Conservation (phyloP, 2,329 filamentous ascomycete species). For the Seiridium unicorne region DNA sequence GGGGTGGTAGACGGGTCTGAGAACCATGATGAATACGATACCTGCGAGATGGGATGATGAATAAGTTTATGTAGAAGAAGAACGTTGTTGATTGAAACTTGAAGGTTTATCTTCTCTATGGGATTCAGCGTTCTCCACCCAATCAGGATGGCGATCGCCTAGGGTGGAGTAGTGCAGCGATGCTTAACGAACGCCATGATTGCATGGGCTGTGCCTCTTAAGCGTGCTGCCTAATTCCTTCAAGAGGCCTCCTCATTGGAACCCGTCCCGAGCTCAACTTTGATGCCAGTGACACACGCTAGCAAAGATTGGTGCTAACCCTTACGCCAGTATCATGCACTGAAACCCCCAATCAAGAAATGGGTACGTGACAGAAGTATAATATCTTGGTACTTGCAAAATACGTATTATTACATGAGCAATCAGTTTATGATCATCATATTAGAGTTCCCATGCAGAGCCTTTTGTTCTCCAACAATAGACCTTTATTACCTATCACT, state of each 20-base stretch:
- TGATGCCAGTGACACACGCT: neutral
- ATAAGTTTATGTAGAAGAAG: neutral
- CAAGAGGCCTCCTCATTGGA: slow-evolving; percentile 1
- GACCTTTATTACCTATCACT: no score
- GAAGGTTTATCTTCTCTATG: neutral
- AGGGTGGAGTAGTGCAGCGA: neutral
- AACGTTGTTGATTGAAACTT: neutral
- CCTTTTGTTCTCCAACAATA: no score
- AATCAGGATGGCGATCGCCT: neutral
- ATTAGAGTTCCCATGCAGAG: no score
- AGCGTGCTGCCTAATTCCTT: neutral
- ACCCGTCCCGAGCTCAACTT: neutral
- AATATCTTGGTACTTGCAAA: neutral
- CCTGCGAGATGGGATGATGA: neutral
- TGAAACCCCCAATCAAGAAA: neutral
- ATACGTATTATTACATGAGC: no score
- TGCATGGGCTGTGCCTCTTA: neutral
- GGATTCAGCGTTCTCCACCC: neutral
- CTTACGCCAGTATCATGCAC: neutral
- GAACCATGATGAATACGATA: neutral
- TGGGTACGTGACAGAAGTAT: neutral
- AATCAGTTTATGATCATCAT: no score
- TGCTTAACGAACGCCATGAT: neutral
- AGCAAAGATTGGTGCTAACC: neutral
- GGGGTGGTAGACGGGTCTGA: neutral